phyloP scores from a whole-genome alignment of 805 yeast species.

The Tetrapisispora namnaoensis region DNA sequence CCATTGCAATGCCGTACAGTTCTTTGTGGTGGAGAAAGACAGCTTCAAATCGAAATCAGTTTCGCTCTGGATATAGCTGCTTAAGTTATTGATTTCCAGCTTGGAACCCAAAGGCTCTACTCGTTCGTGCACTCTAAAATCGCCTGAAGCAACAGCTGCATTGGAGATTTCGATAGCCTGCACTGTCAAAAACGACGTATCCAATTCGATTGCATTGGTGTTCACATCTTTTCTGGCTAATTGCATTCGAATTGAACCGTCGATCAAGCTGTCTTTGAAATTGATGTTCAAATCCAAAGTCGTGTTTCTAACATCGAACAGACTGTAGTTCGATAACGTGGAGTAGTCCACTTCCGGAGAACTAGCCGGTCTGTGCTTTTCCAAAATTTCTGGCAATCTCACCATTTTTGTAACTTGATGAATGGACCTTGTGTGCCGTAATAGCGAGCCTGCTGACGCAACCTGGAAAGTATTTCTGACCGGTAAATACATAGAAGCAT shows the following conservation, averaged over 20 bases:
- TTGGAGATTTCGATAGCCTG: conserved; percentile 37
- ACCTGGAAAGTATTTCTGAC: background rate
- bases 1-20: conserved; percentile 84
- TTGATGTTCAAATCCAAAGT: conserved; percentile 42
- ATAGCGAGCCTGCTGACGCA: background rate
- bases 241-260: conserved; percentile 46
- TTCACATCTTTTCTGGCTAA: conserved; percentile 29
- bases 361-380: conserved; percentile 22
- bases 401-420: background rate
- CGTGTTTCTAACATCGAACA: conserved; percentile 45
- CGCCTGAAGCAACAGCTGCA: conserved; percentile 14
- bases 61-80: background rate
- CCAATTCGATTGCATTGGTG: conserved; percentile 41
- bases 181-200: conserved; percentile 55
- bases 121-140: conserved; percentile 31
- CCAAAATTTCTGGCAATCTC: conserved; percentile 23
- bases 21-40: conserved; percentile 57
- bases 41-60: conserved; percentile 31
- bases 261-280: conserved; percentile 43
- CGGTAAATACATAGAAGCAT: background rate
- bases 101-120: conserved; percentile 53
- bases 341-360: conserved; percentile 60
- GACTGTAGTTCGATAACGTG: conserved; percentile 61
- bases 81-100: conserved; percentile 28
- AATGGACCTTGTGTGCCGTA: background rate